Evolutionary conservation across 2,329 filamentous ascomycete species (phyloP).

Genomic region (Xylariaceae sp.): DNA sequence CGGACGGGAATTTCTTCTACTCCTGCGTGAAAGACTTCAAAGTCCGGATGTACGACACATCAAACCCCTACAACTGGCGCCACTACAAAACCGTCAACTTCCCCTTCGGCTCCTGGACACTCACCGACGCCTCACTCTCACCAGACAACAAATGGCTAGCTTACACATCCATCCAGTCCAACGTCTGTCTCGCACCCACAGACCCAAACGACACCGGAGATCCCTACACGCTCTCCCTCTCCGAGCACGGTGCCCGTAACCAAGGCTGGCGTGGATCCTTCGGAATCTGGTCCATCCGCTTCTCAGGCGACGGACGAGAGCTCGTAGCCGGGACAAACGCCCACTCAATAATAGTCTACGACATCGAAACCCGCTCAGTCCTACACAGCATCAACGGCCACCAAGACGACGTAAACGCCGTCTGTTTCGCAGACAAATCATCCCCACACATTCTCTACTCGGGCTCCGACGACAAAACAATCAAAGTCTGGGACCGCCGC

Average conservation of each 20-base stretch:
- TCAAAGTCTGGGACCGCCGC: slow-evolving; percentile 95
- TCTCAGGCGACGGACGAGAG: slow-evolving; percentile 86
- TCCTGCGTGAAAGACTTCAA: slow-evolving; percentile 87
- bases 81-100: slow-evolving; percentile 90
- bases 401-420: slow-evolving; percentile 87
- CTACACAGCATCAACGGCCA: slow-evolving; percentile 77
- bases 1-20: slow-evolving; percentile 97
- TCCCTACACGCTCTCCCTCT: slow-evolving; percentile 74
- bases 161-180: slow-evolving; percentile 81
- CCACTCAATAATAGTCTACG: slow-evolving; percentile 80
- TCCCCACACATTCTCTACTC: slow-evolving; percentile 95
- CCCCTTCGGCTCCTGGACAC: slow-evolving; percentile 88
- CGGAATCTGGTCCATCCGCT: slow-evolving; percentile 84
- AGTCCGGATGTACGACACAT: slow-evolving; percentile 96
- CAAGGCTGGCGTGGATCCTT: slow-evolving; percentile 39
- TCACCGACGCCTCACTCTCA: slow-evolving; percentile 87
- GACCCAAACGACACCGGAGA: slow-evolving; percentile 79
- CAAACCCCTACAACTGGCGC: slow-evolving; percentile 90
- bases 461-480: slow-evolving; percentile 86
- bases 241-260: slow-evolving; percentile 36
- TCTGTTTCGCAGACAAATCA: slow-evolving; percentile 85
- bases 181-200: slow-evolving; percentile 82
- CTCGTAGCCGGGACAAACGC: slow-evolving; percentile 85
- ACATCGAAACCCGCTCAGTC: slow-evolving; percentile 75
- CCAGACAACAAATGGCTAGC: slow-evolving; percentile 90